phyloP scores from a whole-genome alignment of 2,329 filamentous ascomycete genomes.

The Balansia obtecta region DNA sequence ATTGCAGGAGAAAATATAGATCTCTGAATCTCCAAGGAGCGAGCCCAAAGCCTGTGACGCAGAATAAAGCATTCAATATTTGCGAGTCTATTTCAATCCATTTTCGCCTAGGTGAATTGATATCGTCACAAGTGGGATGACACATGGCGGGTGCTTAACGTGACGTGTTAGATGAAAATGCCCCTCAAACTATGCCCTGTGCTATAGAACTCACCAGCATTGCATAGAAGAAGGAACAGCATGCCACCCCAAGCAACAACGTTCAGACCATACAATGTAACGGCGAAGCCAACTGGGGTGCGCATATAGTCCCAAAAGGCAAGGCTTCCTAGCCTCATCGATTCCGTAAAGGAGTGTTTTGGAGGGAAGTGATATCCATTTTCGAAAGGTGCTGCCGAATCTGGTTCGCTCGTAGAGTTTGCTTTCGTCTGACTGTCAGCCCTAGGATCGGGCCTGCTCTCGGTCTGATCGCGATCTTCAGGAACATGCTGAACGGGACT shows the following conservation, averaged over 20 bases:
- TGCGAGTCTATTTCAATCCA: constrained; percentile 84
- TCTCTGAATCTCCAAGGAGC: constrained; percentile 79
- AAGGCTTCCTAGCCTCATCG: constrained; percentile 42
- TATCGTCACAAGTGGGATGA: constrained; percentile 53
- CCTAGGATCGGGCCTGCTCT: constrained; percentile 7
- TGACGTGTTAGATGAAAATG: not conserved
- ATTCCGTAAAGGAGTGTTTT: constrained; percentile 45
- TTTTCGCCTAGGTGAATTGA: constrained; percentile 62
- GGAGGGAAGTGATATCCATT: constrained; percentile 57
- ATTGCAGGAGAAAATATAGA: constrained; percentile 59
- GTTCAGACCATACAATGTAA: constrained; percentile 70
- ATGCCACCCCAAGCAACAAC: constrained; percentile 85
- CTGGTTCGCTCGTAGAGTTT: constrained; percentile 13
- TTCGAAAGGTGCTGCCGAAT: constrained; percentile 31
- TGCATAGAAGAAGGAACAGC: constrained; percentile 75
- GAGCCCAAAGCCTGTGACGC: constrained; percentile 73
- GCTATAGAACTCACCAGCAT: constrained; percentile 31
- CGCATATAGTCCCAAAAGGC: constrained; percentile 61
- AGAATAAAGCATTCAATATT: constrained; percentile 69
- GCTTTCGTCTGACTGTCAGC: constrained; percentile 11
- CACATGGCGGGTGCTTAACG: constrained; percentile 54
- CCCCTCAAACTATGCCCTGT: no score
- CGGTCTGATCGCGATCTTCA: not conserved
- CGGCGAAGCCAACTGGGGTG: constrained; percentile 64
- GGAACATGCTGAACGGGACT: not conserved